Base-by-base conservation (phyloP, 2,329 filamentous ascomycete species). In the Claviceps fusiformis region DNA sequence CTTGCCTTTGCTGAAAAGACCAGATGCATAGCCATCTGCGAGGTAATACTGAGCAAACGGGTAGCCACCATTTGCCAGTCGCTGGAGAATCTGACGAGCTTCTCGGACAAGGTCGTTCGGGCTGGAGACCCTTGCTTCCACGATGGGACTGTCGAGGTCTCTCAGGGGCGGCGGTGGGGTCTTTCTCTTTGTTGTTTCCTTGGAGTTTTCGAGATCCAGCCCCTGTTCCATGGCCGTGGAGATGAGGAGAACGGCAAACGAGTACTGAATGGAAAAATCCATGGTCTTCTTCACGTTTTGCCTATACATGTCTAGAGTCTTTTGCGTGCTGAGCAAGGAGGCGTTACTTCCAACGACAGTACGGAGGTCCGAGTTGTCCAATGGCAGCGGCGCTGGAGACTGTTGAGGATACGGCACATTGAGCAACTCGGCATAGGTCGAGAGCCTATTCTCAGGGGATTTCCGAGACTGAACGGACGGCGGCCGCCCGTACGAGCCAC, bases 11-110 rank as follows among this genome's bases (percentile, higher is more conserved):
- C 83, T 95, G 71, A 98, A 97, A 29, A 98, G 76, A 0, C 93
- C 93, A 6, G 92, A 96, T 2, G 90, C 89, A 67, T 89, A 95
- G 1, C 93, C 93, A 67, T 98, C 93, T 24, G 84, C 93, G 13
- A 98, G 82, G 68, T 97, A 97, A 72, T 98, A 98, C 69, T 98
- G 93, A 3, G 93, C 93, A 69, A 96, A 97, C 1, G 93, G 93
- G 68, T 96, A 96, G 49, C 89, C 89, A 56, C 83, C 85, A 70
- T 91, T 92, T 19, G 91, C 80, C 53, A 97, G 78, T 59, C 85
- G 86, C 70, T 95, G 89, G 48, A 98, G 74, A 63, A 97, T 96
- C 58, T 85, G 83, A 65, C 89, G 88, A 57, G 93, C 91, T 76
- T 98, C 93, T 41, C 83, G 83, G 50, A 95, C 75, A 57, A 97